Base-by-base conservation (phyloP, 768 basidiomycete genomes). In the Kwoniella heveanensis region DNA sequence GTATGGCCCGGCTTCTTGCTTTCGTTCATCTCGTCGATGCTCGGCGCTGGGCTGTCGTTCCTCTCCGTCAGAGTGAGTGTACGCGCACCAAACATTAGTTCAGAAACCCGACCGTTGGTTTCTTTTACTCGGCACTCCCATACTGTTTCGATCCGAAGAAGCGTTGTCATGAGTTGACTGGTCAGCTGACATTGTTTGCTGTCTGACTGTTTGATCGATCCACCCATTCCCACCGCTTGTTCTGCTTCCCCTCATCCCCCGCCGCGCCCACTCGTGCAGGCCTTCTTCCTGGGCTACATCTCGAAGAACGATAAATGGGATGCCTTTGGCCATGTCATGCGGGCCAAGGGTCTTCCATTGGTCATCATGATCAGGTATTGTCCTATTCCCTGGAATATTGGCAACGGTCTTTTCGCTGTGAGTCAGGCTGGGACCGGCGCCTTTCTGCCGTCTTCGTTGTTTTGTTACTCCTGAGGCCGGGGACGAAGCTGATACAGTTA, bases 291-390 rank as follows among this genome's bases (percentile, higher is more conserved):
- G 13, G 36, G 62, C 4, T 70, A 69, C 60, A 73, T 79, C 60
- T 52, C 65, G 22, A 54, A 56, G 27, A 74, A 70, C 39, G 68
- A 73, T 22, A 76, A 77, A 54, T 80, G 77, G 77, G 71, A 76
- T 36, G 79, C 79, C 3, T 80, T 80, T 59, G 69, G 66, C 1
- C 69, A 77, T 49, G 79, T 80, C 49, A 76, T 80, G 70, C 65
- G 69, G 36, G 69, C 66, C n/a, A 80, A 80, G 69, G 79, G 79
- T 9, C 59, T 73, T 1, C 69, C 73, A 2, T 57, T 80, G 39
- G 63, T 80, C 52, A 74, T 78, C 53, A 80, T 80, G 79, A 80
- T 80, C 48, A 57, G 79, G 21, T 80, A 73, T 55, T 80, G 77
- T 58, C 79, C 79, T 19, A 55, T 80, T 22, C 79, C 79, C 4